Evolutionary conservation across 257 asterid genomes (phyloP), one percentile per base, ranked within the genome.

Genomic region (Plantago ovata): DNA sequence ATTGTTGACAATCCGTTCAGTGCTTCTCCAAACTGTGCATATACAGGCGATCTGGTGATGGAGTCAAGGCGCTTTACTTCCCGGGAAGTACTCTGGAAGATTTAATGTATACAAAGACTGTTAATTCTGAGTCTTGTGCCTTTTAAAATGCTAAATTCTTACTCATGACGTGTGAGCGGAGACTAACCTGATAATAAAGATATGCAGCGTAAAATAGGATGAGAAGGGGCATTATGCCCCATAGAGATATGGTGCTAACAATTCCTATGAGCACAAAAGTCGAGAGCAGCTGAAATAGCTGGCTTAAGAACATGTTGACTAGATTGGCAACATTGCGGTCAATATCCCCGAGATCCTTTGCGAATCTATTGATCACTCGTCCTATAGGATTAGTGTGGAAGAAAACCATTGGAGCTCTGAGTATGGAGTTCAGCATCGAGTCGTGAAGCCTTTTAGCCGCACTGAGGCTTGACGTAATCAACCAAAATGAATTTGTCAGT

Each of bases 1-100:
- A 86, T 86, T 38, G 94, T 71, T 8, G 95, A 81, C 41, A 86
- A 51, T 39, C 95, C 95, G 49, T 81, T 81, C 42, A 86, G 48
- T 15, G 95, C 93, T 79, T 86, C 95, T 58, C 93, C 93, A 60
- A 86, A 86, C 72, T 86, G 93, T 16, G 95, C 95, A 67, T 86
- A 86, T 40, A 86, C 87, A 2, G 95, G 95, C 55, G 95, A 86
- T 53, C 89, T 77, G 18, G 95, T 81, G 69, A 86, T 81, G 53
- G 95, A 79, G 67, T 86, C 89, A 43, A 86, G 75, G 18, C 95
- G 93, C 61, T 83, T 86, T 49, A 83, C 94, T 81, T 86, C 95
- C 47, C 93, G 79, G 38, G 95, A 77, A 46, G 95, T 86, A 78
- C 89, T 84, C 95, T 86, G 66, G 60, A 67, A 60, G 23, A 73